Percentiles rank a stretch among this genome's conserved stretches.
Conservation (phyloP, 371 early-diverging fungal species). For the Entomophthora muscae region DNA sequence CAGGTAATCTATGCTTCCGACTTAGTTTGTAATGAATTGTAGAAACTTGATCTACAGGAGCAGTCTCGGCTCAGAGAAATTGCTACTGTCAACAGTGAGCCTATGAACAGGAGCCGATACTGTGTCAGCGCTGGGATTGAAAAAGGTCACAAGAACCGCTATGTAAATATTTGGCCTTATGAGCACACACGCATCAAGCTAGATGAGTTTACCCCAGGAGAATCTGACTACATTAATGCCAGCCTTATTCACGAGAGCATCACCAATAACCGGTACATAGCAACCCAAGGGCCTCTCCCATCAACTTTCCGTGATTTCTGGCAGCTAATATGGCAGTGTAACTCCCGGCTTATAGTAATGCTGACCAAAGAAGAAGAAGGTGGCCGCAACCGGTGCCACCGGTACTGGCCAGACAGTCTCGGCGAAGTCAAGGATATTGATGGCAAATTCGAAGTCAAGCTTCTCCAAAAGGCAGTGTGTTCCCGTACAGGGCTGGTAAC, state of each 20-base stretch:
- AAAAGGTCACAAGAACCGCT: conserved; percentile 48
- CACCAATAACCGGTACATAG: conserved; percentile 41
- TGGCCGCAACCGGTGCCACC: conserved; percentile 44
- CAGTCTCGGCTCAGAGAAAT: conserved; percentile 38
- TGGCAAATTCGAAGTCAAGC: conserved; percentile 10
- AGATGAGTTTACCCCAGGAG: conserved; percentile 8
- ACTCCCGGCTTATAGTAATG: conserved; percentile 59
- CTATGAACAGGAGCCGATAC: conserved; percentile 25
- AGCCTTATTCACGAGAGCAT: conserved; percentile 30
- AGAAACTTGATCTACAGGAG: conserved; percentile 36
- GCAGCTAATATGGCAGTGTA: conserved; percentile 70
- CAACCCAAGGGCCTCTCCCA: conserved; percentile 76
- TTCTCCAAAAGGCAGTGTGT: background rate
- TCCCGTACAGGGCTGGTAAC: background rate
- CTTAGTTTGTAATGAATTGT: conserved; percentile 1
- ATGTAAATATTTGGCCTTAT: conserved; percentile 61
- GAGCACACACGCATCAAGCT: conserved; percentile 35
- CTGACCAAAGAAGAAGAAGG: conserved; percentile 59
- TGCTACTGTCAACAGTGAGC: conserved; percentile 32
- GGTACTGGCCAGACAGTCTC: conserved; percentile 45
- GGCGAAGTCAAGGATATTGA: conserved; percentile 4
- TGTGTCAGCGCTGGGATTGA: conserved; percentile 46
- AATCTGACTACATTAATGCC: conserved; percentile 68
- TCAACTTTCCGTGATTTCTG: conserved; percentile 73
- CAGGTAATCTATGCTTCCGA: background rate